Base-by-base conservation (phyloP, 2,329 filamentous ascomycete genomes). In the Didymosphaeria variabile region DNA sequence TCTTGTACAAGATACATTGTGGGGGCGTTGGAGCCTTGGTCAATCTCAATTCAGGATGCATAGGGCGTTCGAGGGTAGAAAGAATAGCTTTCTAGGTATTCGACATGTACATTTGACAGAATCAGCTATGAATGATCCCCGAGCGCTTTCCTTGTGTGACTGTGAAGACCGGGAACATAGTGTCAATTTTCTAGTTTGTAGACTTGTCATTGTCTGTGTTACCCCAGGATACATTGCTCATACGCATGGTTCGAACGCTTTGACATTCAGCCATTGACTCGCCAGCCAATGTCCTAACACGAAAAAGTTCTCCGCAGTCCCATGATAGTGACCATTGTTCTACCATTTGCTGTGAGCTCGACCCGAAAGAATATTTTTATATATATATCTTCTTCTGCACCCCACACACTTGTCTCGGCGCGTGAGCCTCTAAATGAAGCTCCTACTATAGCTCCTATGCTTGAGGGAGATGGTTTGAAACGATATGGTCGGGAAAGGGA, bases 1-100 rank as follows among this genome's bases (percentile, higher is more conserved):
- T 54, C 38, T 54, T 54, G 52, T 55, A 55, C 21, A 44, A 6
- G 26, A 44, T 44, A 55, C n/a, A 44, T 55, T 55, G 49, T 32
- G 26, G 17, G 29, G 38, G 52, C 38, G 38, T 55, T 45, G 17
- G 36, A 2, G 15, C 23, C n/a, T 23, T 15, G 17, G 19, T 34
- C 10, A 3, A 26, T 26, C 6, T 19, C 9, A 8, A 36, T 5
- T 13, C 3, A 21, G n/a, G n/a, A 3, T 17, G n/a, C 21, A 36
- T 36, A 23, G 32, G 32, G 9, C 32, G 17, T 17, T 12, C 15
- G 26, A 5, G 3, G 10, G 17, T 29, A 15, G 47, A 9, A 23
- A 19, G 29, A 50, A 29, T 32, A 26, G 46, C 15, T 49, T 29
- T 49, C 10, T 19, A 49, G 13, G 8, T 49, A n/a, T n/a, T 49